phyloP scores from a whole-genome alignment of 2,329 filamentous ascomycete genomes.

The Arthrinium puccinioides region DNA sequence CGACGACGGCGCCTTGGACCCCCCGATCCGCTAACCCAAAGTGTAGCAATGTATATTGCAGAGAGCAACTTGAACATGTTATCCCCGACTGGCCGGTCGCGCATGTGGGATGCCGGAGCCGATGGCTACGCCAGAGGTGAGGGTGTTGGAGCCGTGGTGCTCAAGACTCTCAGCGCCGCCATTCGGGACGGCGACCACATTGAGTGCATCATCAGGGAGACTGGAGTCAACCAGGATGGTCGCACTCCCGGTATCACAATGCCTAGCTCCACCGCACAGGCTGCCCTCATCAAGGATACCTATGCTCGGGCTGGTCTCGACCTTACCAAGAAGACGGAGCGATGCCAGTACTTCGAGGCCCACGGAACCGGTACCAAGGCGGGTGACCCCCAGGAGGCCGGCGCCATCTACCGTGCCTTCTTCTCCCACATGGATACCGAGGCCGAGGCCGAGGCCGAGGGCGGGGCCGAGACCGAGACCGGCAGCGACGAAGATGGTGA shows the following conservation, averaged over 20 bases:
- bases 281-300: conserved; percentile 17
- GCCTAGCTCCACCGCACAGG: conserved; percentile 26
- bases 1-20: too few species aligned
- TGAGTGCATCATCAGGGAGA: conserved; percentile 23
- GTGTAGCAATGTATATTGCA: conserved; percentile 1
- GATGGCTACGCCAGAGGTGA: conserved; percentile 23
- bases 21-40: too few species aligned
- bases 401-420: conserved; percentile 23
- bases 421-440: neutral
- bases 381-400: conserved; percentile 39
- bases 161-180: conserved; percentile 31
- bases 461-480: neutral
- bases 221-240: conserved; percentile 28
- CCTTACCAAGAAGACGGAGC: conserved; percentile 2
- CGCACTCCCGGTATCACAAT: conserved; percentile 31
- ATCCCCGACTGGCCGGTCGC: conserved; percentile 15
- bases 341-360: conserved; percentile 26
- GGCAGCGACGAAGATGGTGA: neutral
- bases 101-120: conserved; percentile 26
- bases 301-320: conserved; percentile 24
- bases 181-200: conserved; percentile 26
- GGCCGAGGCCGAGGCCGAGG: neutral
- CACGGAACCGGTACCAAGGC: conserved; percentile 41
- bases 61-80: conserved; percentile 7
- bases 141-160: conserved; percentile 29